Evolutionary conservation across 305 asterid genomes (phyloP).

Genomic region (Withania somnifera): DNA sequence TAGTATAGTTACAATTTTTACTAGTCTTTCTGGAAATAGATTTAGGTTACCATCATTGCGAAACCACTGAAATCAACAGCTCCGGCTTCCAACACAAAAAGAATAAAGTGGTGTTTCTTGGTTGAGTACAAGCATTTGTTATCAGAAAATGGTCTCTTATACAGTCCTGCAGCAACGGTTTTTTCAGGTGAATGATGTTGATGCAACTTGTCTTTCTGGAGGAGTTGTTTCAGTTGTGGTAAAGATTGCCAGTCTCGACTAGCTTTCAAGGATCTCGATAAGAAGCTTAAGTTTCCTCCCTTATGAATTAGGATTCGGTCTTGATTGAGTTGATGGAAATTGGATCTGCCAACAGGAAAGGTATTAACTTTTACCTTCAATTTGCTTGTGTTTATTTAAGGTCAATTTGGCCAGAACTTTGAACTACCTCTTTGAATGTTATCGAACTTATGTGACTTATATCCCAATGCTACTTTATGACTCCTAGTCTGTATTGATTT

Average conservation of each 20-base stretch:
- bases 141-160: background rate
- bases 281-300: background rate
- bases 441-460: background rate
- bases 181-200: background rate
- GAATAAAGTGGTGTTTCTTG: background rate
- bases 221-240: background rate
- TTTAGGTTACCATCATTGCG: background rate
- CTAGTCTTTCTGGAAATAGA: background rate
- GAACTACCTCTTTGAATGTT: background rate
- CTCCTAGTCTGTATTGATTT: background rate
- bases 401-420: background rate
- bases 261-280: background rate
- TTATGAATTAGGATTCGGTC: background rate
- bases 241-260: background rate
- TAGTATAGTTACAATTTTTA: background rate
- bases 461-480: background rate
- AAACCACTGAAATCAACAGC: no score
- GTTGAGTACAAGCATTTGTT: background rate
- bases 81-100: no score
- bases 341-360: background rate
- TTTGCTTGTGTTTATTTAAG: background rate
- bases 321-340: background rate
- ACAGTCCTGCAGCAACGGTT: background rate
- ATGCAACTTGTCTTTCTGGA: background rate
- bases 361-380: background rate